Base-by-base conservation (phyloP, 2,329 filamentous ascomycete species). In the Penicillium sp. region DNA sequence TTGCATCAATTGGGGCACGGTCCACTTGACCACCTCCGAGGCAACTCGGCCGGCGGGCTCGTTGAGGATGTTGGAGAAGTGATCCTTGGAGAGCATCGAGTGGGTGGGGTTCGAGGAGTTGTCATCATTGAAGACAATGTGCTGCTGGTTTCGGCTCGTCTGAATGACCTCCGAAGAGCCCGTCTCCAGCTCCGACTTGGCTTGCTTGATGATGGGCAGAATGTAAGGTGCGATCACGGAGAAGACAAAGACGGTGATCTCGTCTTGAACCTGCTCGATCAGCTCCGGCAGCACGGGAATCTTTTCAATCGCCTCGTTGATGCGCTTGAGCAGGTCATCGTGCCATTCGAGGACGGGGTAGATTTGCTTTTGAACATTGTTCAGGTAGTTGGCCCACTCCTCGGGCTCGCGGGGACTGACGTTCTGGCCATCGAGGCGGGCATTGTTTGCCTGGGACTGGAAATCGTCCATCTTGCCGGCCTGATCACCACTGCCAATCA, bases 11-110 rank as follows among this genome's bases (percentile, higher is more conserved):
- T 96, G 92, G 8, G 94, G 94, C 14, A 97, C 92, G 25, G 89
- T 89, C 92, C 93, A 97, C 59, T 85, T 86, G 46, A 97, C 81
- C 52, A 93, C 87, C 70, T 88, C 86, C 65, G 89, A 90, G 28
- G 93, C 92, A 61, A 93, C 86, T 70, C 89, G 89, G 58, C 93
- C 93, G 49, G 92, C 93, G 46, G 93, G 85, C 74, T 97, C 93
- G 74, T 97, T 97, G 61, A 97, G 84, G 35, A 93, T 82, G 72
- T 96, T 96, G 65, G 89, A 91, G 76, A 97, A 97, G 78, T 97
- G 93, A 71, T 97, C 93, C 80, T 97, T 97, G 61, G 92, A 93
- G 55, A 97, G 82, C 93, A 97, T 97, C 22, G 92, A 96, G 80
- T 97, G 93, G 1, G 93, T 97, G 0, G 93, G 94, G 71, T 97